phyloP scores from a whole-genome alignment of 2,329 filamentous ascomycete genomes.

The Esteya vermicola region DNA sequence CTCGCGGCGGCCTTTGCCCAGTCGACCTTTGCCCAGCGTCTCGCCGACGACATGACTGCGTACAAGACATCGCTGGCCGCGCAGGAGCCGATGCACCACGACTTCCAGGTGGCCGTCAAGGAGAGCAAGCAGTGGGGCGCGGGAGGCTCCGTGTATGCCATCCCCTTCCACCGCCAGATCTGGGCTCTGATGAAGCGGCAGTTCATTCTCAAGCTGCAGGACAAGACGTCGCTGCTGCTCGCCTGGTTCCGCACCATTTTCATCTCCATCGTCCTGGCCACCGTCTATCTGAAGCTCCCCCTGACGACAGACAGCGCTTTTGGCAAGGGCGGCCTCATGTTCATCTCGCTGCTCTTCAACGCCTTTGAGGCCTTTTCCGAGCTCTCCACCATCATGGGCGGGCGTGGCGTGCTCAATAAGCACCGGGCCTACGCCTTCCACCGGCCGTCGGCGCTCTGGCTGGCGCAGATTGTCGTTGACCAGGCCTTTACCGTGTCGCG shows the following conservation, averaged over 20 bases:
- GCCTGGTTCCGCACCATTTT: slow-evolving; percentile 56
- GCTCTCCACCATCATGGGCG: slow-evolving; percentile 53
- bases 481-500: slow-evolving; percentile 56
- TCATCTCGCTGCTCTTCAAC: slow-evolving; percentile 70
- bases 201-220: slow-evolving; percentile 75
- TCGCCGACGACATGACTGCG: slow-evolving; percentile 51
- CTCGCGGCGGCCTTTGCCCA: slow-evolving; percentile 56
- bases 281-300: slow-evolving; percentile 60
- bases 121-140: slow-evolving; percentile 69
- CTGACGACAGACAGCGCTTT: slow-evolving; percentile 57
- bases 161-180: slow-evolving; percentile 70
- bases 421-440: slow-evolving; percentile 72
- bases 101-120: slow-evolving; percentile 61
- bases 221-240: slow-evolving; percentile 61
- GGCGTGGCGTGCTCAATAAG: slow-evolving; percentile 71
- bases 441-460: slow-evolving; percentile 67
- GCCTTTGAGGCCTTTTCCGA: slow-evolving; percentile 79
- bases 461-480: slow-evolving; percentile 71
- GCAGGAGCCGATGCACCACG: slow-evolving; percentile 55
- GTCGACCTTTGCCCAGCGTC: slow-evolving; percentile 40
- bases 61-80: slow-evolving; percentile 52
- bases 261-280: slow-evolving; percentile 66
- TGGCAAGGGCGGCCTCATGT: slow-evolving; percentile 67
- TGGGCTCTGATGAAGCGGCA: slow-evolving; percentile 76
- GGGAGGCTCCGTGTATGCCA: slow-evolving; percentile 57